Base-by-base conservation (phyloP, 805 yeast species). In the Pichia membranifaciens region DNA sequence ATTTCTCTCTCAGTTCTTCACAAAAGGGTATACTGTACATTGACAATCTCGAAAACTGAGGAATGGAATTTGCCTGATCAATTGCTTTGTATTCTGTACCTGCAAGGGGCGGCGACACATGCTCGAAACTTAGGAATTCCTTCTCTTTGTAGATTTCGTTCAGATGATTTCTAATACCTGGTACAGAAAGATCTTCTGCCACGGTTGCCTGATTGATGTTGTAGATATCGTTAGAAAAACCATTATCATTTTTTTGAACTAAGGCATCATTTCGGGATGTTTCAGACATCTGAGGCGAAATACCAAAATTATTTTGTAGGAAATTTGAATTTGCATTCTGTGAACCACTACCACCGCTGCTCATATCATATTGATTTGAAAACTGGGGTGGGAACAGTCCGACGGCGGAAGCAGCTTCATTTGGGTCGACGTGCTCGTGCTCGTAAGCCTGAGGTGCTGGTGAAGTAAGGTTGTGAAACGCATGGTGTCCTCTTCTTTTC, bases 11-110 rank as follows among this genome's bases (percentile, higher is more conserved):
- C 47, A 89, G 67, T 43, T 75, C 77, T 50, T 87, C 91, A 16
- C 82, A 71, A 34, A 75, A 76, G 3, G 99, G 99, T 7, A 89
- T 76, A 55, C 82, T 80, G 65, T 88, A 87, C 86, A 89, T 78
- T 4, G 96, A 72, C 52, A 87, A 69, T 50, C 95, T 74, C 60
- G 86, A 77, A 62, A 81, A 81, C 50, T 86, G 79, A 3, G 98
- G 93, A 21, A 87, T 79, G 3, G 96, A 79, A 8, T 82, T 78
- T 5, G 95, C 96, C 62, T 90, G 95, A 62, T 93, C 98, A 25
- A 78, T 69, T 1, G 84, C 77, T 40, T 70, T 71, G 59, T 72
- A 87, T 52, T 79, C 82, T 1, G 87, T 78, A 0, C 91, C 86
- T 0, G 95, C 82, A 13, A 80, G 70, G 3, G 98, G 98, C 5